Base-by-base conservation (phyloP, 305 asterid species). In the Striga hermonthica region DNA sequence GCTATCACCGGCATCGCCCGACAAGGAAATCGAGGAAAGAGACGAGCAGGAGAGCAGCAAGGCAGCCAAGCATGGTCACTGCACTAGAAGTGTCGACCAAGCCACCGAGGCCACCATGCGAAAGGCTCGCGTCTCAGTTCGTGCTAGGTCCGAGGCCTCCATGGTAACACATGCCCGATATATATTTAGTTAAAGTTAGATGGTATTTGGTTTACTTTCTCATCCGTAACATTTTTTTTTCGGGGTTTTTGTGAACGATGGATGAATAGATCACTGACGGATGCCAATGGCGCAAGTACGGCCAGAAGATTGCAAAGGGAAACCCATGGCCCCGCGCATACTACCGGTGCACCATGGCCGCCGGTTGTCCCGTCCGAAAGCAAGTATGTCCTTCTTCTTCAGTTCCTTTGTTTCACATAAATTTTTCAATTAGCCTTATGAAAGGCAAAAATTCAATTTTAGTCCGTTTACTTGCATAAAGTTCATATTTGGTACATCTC, bases 281-380 rank as follows among this genome's bases (percentile, higher is more conserved):
- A 63, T 90, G 99, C 50, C 99, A 93, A 81, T 93, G 99, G 97
- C 79, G 99, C 7, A 93, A 93, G 72, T 93, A 93, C 16, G 99
- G 99, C 5, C 99, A 93, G 69, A 93, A 93, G 75, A 86, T 93
- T 85, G 96, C 99, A 0, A 93, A 93, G 71, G 99, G 99, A 22
- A 93, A 93, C 73, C 97, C 97, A 0, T 90, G 96, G 55, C 97
- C 98, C 35, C 91, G 98, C 11, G 97, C 98, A 4, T 93, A 93
- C 77, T 93, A 90, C 2, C 85, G 98, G 3, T 93, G 98, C 83
- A 93, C 98, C 75, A 93, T 93, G 98, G 95, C 95, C 0, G 84
- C 83, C 14, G 92, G 92, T 38, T 93, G 98, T 71, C 96, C 98
- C 1, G 98, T 93, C 52, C 84, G 97, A 9, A 93, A 90, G 76